A percentile compares a stretch with the other conserved stretches of the same genome.
These are phyloP conservation scores for Macaranga tanarius DNA, from an alignment of 441 rosid genomes.

Conservation along the genomic window DNA sequence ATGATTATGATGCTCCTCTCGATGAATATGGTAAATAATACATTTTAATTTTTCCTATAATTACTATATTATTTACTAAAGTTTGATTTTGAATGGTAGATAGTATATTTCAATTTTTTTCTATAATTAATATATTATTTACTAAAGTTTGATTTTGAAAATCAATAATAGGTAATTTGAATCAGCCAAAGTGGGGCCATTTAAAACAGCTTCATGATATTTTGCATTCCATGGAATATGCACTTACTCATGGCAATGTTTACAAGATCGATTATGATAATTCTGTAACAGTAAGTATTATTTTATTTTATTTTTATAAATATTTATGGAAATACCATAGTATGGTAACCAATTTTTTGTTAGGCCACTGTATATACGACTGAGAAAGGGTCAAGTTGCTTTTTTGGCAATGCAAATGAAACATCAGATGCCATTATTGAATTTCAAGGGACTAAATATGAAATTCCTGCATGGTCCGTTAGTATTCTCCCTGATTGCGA, in stretches of 20 bases:
- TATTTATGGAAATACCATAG: no score
- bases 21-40: constrained; percentile 46
- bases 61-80: no score
- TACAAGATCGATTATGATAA: neutral
- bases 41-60: neutral
- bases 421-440: constrained; percentile 32
- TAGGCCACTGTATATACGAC: constrained; percentile 47
- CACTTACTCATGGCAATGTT: constrained; percentile 17
- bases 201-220: constrained; percentile 16
- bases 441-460: constrained; percentile 33
- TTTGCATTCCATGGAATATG: constrained; percentile 11
- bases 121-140: no score
- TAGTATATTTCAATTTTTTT: no score
- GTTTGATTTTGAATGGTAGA: no score
- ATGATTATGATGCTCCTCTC: constrained; percentile 73
- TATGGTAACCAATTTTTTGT: neutral
- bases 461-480: constrained; percentile 66
- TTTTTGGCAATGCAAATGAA: constrained; percentile 45
- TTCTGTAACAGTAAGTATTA: neutral
- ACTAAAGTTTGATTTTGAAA: neutral
- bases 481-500: constrained; percentile 53
- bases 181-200: constrained; percentile 9
- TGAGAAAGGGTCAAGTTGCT: constrained; percentile 46
- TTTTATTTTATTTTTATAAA: no score
- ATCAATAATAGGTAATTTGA: neutral